phyloP scores from a whole-genome alignment of 2,329 filamentous ascomycete genomes.

The Venturia oleaginea region DNA sequence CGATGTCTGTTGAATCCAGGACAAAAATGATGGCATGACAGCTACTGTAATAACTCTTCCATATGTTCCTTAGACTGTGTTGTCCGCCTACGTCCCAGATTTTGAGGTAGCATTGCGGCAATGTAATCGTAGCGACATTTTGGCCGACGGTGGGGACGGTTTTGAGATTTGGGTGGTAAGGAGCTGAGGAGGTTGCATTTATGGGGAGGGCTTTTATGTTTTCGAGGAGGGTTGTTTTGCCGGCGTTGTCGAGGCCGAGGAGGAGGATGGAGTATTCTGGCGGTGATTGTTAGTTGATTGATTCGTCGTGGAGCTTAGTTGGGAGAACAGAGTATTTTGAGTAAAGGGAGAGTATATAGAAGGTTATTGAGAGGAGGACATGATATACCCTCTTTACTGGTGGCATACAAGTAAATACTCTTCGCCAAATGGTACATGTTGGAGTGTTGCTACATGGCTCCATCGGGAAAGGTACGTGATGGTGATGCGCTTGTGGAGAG shows the following conservation, averaged over 20 bases:
- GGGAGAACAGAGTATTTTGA: no score
- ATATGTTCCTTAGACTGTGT: conserved; percentile 76
- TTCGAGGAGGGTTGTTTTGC: conserved; percentile 95
- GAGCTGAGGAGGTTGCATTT: conserved; percentile 42
- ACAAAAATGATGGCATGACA: conserved; percentile 98
- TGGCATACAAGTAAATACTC: conserved; percentile 87
- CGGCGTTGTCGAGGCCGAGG: conserved; percentile 93
- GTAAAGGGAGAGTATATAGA: conserved; percentile 7
- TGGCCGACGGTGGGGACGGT: conserved; percentile 96
- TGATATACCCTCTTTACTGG: conserved; percentile 78
- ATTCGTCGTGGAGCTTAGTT: no score
- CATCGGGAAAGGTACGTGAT: not conserved
- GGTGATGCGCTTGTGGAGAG: not conserved
- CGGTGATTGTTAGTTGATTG: not conserved
- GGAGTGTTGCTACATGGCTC: not conserved
- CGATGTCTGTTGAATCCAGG: conserved; percentile 89
- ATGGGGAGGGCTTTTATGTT: conserved; percentile 88
- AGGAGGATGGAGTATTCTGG: conserved; percentile 94
- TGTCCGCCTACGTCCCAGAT: conserved; percentile 98
- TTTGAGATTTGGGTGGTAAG: conserved; percentile 61
- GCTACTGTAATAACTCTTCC: conserved; percentile 90
- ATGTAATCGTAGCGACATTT: conserved; percentile 83
- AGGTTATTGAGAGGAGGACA: no score
- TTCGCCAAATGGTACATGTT: conserved; percentile 93
- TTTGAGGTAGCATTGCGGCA: conserved; percentile 94